These are phyloP conservation scores for Bassia scoparia DNA, from an alignment of 148 eudicot species.

Conservation along the genomic window DNA sequence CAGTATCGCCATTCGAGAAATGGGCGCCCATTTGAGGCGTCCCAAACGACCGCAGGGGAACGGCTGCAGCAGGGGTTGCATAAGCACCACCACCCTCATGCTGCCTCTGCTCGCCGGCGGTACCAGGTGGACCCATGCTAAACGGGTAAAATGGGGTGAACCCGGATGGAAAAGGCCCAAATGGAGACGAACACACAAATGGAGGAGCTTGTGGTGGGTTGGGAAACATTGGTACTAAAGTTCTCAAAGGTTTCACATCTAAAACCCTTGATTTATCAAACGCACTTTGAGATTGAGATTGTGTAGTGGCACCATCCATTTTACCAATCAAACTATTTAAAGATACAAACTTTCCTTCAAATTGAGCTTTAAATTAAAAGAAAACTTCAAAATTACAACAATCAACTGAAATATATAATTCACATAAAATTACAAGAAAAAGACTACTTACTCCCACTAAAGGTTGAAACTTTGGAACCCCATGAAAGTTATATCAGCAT, in stretches of 20 bases:
- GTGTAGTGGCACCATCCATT: conserved; percentile 42
- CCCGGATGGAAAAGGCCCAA: conserved; percentile 52
- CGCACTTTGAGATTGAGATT: conserved; percentile 25
- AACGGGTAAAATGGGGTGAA: conserved; percentile 53
- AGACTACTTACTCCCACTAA: not conserved
- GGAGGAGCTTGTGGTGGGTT: conserved; percentile 57
- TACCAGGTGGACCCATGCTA: conserved; percentile 30
- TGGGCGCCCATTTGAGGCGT: conserved; percentile 47
- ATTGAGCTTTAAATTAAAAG: not conserved
- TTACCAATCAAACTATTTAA: not conserved
- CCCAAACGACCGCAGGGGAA: conserved; percentile 70
- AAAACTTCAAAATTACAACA: not conserved
- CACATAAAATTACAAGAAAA: not conserved
- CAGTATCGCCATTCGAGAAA: conserved; percentile 47
- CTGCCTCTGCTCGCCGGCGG: not conserved
- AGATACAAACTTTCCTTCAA: not conserved
- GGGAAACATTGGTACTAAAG: conserved; percentile 58
- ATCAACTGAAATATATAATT: not conserved
- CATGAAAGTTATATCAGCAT: not conserved
- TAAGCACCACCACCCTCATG: conserved; percentile 24
- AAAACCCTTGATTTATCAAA: conserved; percentile 61
- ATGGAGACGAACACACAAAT: conserved; percentile 48
- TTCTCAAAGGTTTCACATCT: conserved; percentile 61
- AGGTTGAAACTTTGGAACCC: not conserved
- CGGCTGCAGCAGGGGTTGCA: conserved; percentile 45